A percentile compares a stretch with the other conserved stretches of the same genome.
Conservation (phyloP, 2,329 filamentous ascomycete species). For the Nothophoma quercina region DNA sequence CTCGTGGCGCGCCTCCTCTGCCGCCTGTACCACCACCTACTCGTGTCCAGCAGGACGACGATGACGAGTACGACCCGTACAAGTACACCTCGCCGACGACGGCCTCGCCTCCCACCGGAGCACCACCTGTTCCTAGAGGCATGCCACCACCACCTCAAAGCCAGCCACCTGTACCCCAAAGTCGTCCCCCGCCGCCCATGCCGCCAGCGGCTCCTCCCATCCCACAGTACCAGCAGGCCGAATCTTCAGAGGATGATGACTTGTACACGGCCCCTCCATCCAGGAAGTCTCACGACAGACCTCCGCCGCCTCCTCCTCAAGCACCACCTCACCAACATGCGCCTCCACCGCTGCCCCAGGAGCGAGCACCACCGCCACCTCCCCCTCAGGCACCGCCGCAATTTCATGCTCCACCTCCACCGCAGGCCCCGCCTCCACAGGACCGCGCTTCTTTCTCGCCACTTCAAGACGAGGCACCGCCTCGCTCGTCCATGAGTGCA, state of each 20-base stretch:
- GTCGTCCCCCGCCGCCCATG: slow-evolving; percentile 39
- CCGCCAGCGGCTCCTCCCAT: slow-evolving; percentile 45
- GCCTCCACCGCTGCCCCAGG: slow-evolving; percentile 48
- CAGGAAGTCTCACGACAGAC: slow-evolving; percentile 46
- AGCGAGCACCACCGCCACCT: slow-evolving; percentile 47
- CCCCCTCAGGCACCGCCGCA: slow-evolving; percentile 43
- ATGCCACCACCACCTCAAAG: slow-evolving; percentile 43
- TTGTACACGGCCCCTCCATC: slow-evolving; percentile 46
- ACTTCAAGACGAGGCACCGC: slow-evolving; percentile 53
- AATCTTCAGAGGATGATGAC: slow-evolving; percentile 48
- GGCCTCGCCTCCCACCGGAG: slow-evolving; percentile 29
- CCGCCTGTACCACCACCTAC: slow-evolving; percentile 71
- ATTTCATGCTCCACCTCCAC: slow-evolving; percentile 50
- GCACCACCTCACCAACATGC: slow-evolving; percentile 43
- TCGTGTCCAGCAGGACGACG: slow-evolving; percentile 45
- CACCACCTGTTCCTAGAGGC: slow-evolving; percentile 39
- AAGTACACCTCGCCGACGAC: slow-evolving; percentile 52
- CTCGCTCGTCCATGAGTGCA: slow-evolving; percentile 50
- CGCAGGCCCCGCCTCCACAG: slow-evolving; percentile 48
- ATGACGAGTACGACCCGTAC: slow-evolving; percentile 73
- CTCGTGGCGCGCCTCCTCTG: slow-evolving; percentile 74
- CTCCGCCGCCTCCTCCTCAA: slow-evolving; percentile 48
- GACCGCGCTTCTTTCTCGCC: slow-evolving; percentile 30
- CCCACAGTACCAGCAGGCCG: slow-evolving; percentile 35
- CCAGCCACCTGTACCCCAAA: slow-evolving; percentile 44